These are phyloP conservation scores for Cichorium intybus DNA, from an alignment of 140 eudicot genomes.

Conservation along the genomic window DNA sequence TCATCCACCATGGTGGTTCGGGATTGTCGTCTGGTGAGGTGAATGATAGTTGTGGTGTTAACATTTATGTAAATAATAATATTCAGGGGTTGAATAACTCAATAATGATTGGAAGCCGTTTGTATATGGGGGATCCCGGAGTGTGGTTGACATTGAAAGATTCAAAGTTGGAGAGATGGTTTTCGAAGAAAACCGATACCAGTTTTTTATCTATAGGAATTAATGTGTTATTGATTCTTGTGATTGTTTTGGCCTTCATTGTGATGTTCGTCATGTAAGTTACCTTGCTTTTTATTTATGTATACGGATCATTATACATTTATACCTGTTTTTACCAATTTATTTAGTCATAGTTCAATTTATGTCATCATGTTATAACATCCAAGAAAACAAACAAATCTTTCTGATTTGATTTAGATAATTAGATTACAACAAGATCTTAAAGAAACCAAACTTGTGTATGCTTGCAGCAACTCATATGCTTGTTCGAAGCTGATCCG, in stretches of 20 bases:
- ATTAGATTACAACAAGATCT: constrained; percentile 15
- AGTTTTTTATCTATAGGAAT: constrained; percentile 11
- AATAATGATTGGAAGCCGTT: constrained; percentile 68
- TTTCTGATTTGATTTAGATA: constrained; percentile 10
- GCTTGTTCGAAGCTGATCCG: constrained; percentile 19
- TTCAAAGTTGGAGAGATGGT: constrained; percentile 39
- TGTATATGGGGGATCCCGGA: constrained; percentile 74
- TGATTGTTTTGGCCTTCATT: constrained; percentile 15
- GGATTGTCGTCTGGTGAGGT: constrained; percentile 35
- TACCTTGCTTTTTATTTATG: not conserved
- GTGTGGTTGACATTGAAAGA: constrained; percentile 55
- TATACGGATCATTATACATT: not conserved
- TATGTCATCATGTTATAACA: not conserved
- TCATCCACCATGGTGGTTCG: constrained; percentile 21
- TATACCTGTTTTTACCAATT: not conserved
- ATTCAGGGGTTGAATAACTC: constrained; percentile 78
- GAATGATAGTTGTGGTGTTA: constrained; percentile 50
- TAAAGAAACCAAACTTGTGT: constrained; percentile 25
- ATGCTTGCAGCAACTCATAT: constrained; percentile 21
- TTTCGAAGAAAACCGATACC: constrained; percentile 20
- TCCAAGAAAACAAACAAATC: not conserved
- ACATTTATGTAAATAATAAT: constrained; percentile 72
- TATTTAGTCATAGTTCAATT: too few relatives aligned
- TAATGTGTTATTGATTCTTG: constrained; percentile 25
- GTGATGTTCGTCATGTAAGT: constrained; percentile 28